A percentile compares a stretch with the other conserved stretches of the same genome.
phyloP scores from a whole-genome alignment of 129 eudicot species.

The Silybum marianum region DNA sequence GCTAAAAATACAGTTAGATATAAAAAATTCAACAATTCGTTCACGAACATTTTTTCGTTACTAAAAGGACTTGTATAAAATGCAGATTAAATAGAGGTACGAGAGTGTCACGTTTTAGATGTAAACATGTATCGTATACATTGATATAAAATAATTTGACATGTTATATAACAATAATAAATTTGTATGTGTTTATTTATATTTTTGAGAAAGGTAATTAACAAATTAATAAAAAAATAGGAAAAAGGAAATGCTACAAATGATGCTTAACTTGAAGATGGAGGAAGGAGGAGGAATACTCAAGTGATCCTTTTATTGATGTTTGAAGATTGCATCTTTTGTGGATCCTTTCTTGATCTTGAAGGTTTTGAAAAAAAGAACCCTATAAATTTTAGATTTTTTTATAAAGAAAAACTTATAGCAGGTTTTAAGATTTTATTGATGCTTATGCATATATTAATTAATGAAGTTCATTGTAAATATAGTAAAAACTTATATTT shows the following conservation, averaged over 20 bases:
- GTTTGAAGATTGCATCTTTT: constrained; percentile 27
- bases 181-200: background rate
- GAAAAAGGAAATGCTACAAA: constrained; percentile 8
- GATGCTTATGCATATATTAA: background rate
- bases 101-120: too few species aligned
- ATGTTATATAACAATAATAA: background rate
- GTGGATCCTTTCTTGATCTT: constrained; percentile 37
- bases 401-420: background rate
- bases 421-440: background rate
- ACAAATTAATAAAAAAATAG: background rate
- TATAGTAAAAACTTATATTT: too few species aligned
- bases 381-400: background rate
- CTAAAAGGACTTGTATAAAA: too few species aligned
- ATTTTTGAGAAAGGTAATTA: background rate
- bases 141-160: background rate
- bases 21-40: too few species aligned
- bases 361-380: constrained; percentile 27
- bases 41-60: too few species aligned
- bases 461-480: background rate
- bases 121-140: background rate
- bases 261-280: constrained; percentile 40
- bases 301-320: constrained; percentile 38
- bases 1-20: background rate
- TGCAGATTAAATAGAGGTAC: background rate
- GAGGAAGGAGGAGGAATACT: constrained; percentile 36